These are phyloP conservation scores for Lachnellula willkommii DNA, from an alignment of 2,329 filamentous ascomycete genomes.

Conservation along the genomic window DNA sequence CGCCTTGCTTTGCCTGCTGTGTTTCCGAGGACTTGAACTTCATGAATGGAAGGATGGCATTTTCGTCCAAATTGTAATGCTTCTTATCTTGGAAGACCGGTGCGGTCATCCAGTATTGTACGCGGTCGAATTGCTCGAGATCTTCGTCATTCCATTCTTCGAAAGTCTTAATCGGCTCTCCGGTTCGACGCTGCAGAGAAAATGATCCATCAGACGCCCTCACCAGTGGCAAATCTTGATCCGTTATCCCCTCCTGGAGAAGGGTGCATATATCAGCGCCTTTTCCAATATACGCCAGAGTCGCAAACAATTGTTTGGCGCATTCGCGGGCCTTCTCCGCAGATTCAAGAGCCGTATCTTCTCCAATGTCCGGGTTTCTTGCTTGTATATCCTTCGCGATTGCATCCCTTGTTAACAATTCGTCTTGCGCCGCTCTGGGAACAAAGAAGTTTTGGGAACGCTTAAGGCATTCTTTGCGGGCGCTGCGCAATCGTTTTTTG, in stretches of 20 bases:
- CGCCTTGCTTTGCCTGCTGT: constrained; percentile 13
- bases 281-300: constrained; percentile 12
- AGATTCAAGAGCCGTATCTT: not conserved
- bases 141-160: constrained; percentile 9
- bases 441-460: constrained; percentile 7
- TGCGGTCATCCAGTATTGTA: constrained; percentile 20
- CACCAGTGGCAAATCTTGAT: constrained; percentile 15
- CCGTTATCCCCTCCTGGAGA: constrained; percentile 9
- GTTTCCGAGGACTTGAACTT: not conserved
- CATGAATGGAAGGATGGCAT: constrained; percentile 17
- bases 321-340: not conserved
- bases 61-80: constrained; percentile 11
- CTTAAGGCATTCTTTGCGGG: constrained; percentile 8
- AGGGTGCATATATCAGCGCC: constrained; percentile 9
- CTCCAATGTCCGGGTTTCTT: not conserved
- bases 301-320: constrained; percentile 12
- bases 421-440: constrained; percentile 8
- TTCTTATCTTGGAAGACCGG: constrained; percentile 10
- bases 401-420: constrained; percentile 6
- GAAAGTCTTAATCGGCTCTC: constrained; percentile 3
- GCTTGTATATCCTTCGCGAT: constrained; percentile 10
- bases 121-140: constrained; percentile 13
- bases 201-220: not conserved
- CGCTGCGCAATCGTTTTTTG: constrained; percentile 6
- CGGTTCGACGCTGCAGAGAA: constrained; percentile 1